Conservation (phyloP, 2,329 filamentous ascomycete species). For the Chalara sp. region DNA sequence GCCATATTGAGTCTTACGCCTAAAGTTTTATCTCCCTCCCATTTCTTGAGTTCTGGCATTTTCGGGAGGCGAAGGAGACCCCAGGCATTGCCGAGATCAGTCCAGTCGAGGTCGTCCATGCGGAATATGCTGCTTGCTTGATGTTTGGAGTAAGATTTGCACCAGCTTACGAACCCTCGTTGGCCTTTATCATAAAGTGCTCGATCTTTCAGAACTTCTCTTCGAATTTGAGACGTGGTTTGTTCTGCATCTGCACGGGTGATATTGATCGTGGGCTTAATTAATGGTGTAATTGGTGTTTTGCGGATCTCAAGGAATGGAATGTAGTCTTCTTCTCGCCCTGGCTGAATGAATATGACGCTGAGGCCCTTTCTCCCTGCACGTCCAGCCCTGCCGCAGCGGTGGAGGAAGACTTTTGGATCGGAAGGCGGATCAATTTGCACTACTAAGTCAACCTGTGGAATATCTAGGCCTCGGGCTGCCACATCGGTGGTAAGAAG, state of each 20-base stretch:
- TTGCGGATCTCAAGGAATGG: conserved; percentile 81
- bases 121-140: conserved; percentile 88
- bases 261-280: conserved; percentile 48
- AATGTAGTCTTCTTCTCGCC: conserved; percentile 84
- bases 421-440: conserved; percentile 83
- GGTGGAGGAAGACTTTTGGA: conserved; percentile 91
- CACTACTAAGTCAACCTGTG: conserved; percentile 82
- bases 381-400: conserved; percentile 81
- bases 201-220: conserved; percentile 43
- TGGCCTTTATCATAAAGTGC: conserved; percentile 76
- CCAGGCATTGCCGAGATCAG: conserved; percentile 74
- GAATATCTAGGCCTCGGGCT: conserved; percentile 84
- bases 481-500: conserved; percentile 91
- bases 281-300: conserved; percentile 67
- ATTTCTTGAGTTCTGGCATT: conserved; percentile 83
- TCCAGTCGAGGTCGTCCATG: conserved; percentile 76
- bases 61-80: conserved; percentile 79
- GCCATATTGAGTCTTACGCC: conserved; percentile 62
- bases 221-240: conserved; percentile 54
- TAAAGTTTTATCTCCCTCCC: conserved; percentile 60
- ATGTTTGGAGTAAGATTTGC: conserved; percentile 86
- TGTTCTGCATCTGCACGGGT: conserved; percentile 53
- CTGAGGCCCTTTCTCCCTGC: conserved; percentile 83
- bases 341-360: conserved; percentile 77
- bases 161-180: conserved; percentile 87